Evolutionary conservation across 1,284 basidiomycete species (phyloP).

Genomic region (Fomitopsis schrenkii): DNA sequence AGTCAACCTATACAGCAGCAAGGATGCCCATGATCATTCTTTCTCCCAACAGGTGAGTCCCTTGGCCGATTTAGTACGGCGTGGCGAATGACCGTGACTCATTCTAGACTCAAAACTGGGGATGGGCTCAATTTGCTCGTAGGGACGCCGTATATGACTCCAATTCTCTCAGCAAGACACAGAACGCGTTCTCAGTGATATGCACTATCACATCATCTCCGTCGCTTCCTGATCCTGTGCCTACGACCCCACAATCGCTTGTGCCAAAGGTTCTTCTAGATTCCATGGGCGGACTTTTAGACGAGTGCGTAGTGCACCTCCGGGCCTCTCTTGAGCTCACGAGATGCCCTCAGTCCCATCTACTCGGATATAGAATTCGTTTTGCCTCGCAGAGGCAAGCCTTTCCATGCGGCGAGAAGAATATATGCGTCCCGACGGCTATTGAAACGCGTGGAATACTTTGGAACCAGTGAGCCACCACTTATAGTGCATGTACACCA

Average conservation of each 20-base stretch:
- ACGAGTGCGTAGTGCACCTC: slow-evolving; percentile 40
- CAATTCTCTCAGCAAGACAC: slow-evolving; percentile 47
- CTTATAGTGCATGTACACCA: background rate
- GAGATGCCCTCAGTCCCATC: slow-evolving; percentile 35
- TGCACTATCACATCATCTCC: slow-evolving; percentile 78
- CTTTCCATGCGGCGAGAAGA: slow-evolving; percentile 31
- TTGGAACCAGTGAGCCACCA: slow-evolving; percentile 51
- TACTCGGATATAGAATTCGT: slow-evolving; percentile 84
- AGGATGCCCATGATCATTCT: slow-evolving; percentile 82
- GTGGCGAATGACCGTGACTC: no score
- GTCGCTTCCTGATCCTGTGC: slow-evolving; percentile 44
- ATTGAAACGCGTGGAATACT: slow-evolving; percentile 73
- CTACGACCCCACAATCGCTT: slow-evolving; percentile 41
- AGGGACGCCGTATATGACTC: slow-evolving; percentile 71
- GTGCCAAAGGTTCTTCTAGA: slow-evolving; percentile 65
- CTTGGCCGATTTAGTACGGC: no score
- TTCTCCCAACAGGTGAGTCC: slow-evolving; percentile 69
- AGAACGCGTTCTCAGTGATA: slow-evolving; percentile 70
- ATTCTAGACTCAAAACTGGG: slow-evolving; percentile 74
- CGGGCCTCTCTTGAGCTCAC: background rate
- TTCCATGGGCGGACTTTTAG: slow-evolving; percentile 69
- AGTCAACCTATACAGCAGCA: slow-evolving; percentile 52
- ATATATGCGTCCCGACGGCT: slow-evolving; percentile 70
- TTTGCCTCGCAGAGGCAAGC: slow-evolving; percentile 47
- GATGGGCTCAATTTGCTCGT: slow-evolving; percentile 79